Evolutionary conservation across 768 basidiomycete genomes (phyloP).

Genomic region (Leccinellum luteum): DNA sequence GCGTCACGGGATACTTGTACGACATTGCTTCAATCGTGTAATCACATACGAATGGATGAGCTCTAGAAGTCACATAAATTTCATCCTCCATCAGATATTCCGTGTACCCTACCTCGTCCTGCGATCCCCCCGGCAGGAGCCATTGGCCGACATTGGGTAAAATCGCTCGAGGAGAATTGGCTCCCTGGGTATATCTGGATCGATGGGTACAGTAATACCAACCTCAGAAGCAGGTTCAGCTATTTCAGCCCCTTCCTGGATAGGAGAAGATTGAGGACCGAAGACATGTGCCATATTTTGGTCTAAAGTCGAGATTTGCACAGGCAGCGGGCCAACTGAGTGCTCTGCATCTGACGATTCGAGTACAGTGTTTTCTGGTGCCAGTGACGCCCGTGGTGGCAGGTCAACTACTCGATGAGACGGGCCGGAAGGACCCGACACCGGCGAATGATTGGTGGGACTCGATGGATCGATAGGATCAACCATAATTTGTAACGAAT

Average conservation of each 20-base stretch:
- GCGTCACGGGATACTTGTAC: slow-evolving; percentile 10
- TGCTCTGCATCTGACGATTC: neutral
- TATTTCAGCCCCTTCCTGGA: neutral
- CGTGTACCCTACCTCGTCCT: slow-evolving; percentile 5
- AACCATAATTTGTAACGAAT: neutral
- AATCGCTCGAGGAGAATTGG: neutral
- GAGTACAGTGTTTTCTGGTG: neutral
- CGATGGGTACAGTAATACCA: neutral
- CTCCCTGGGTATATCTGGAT: neutral
- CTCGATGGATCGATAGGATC: neutral
- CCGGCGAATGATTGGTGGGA: neutral
- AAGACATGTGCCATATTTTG: neutral
- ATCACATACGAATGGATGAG: neutral
- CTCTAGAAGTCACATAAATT: neutral
- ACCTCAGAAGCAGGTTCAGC: neutral
- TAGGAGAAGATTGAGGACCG: no score
- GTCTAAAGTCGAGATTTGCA: neutral
- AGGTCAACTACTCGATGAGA: neutral
- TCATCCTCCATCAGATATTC: neutral
- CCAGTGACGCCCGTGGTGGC: neutral
- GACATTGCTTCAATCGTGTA: slow-evolving; percentile 14
- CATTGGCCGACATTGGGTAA: slow-evolving; percentile 9
- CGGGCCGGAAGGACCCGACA: neutral
- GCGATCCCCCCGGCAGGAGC: neutral
- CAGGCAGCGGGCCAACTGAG: neutral